Evolutionary conservation across 176 grass and related monocot species (phyloP).

Genomic region (Saccharum spontaneum): DNA sequence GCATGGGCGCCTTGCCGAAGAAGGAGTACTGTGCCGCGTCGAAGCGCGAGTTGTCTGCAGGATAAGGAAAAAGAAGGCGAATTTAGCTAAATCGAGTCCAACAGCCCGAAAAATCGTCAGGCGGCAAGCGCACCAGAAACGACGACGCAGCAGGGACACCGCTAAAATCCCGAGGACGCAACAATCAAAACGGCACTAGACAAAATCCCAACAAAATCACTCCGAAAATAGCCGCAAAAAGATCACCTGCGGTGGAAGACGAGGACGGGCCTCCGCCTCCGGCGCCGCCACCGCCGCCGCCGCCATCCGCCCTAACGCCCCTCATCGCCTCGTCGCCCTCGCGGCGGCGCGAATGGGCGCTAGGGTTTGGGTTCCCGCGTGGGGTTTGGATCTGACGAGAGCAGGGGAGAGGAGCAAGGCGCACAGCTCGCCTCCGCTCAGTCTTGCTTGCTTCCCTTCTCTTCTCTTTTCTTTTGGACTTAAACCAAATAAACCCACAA

Average conservation of each 20-base stretch:
- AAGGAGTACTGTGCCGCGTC: slow-evolving; percentile 78
- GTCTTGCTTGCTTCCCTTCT: slow-evolving; percentile 29
- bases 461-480: slow-evolving; percentile 25
- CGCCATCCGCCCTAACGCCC: slow-evolving; percentile 35
- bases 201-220: not conserved
- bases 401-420: not conserved
- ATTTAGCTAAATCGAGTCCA: slow-evolving; percentile 17
- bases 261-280: slow-evolving; percentile 5
- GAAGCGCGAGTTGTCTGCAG: slow-evolving; percentile 59
- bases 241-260: slow-evolving; percentile 34
- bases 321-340: slow-evolving; percentile 19
- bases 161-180: not conserved
- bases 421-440: slow-evolving; percentile 22
- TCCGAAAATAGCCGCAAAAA: slow-evolving; percentile 13
- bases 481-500: slow-evolving; percentile 14
- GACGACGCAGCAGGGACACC: not conserved
- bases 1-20: slow-evolving; percentile 66
- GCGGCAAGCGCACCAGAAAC: not conserved
- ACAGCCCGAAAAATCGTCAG: not conserved
- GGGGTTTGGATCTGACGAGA: slow-evolving; percentile 44
- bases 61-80: slow-evolving; percentile 1
- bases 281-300: not conserved
- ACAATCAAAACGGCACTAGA: not conserved
- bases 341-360: not conserved
- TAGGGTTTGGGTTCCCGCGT: slow-evolving; percentile 31